These are phyloP conservation scores for Paramecium sonneborni DNA, from an alignment of 73 alveolate species.

Conservation along the genomic window DNA sequence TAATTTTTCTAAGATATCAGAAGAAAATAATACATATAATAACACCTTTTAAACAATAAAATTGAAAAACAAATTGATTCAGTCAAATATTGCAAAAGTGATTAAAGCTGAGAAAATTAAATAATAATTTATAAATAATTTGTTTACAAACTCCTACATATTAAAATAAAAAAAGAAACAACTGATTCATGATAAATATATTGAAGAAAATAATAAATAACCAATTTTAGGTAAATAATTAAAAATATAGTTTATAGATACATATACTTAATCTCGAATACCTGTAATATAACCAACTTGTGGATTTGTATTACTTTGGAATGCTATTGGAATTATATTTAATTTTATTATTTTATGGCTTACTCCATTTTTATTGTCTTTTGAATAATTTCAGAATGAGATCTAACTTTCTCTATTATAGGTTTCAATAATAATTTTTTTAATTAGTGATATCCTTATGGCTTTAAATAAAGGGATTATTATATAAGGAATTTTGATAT, in stretches of 20 bases:
- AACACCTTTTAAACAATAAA: background rate
- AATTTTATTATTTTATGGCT: background rate
- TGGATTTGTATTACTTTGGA: background rate
- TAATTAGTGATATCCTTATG: background rate
- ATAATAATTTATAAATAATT: background rate
- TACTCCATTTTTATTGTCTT: background rate
- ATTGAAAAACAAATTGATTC: background rate
- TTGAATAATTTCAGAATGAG: background rate
- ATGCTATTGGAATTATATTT: background rate
- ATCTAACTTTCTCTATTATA: background rate
- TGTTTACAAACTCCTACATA: background rate
- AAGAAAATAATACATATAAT: background rate
- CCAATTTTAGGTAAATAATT: background rate
- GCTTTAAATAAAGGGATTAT: conserved; percentile 3
- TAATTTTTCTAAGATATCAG: background rate
- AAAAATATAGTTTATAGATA: background rate
- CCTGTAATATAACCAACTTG: background rate
- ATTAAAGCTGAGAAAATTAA: background rate
- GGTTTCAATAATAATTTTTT: background rate
- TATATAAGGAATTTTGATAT: background rate
- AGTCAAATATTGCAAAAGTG: background rate
- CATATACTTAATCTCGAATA: background rate
- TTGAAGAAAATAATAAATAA: background rate
- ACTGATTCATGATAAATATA: background rate
- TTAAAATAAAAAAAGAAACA: background rate